Evolutionary conservation across 176 grass and related monocot genomes (phyloP), one percentile per base, ranked within the genome.

Genomic region (Phragmites australis): DNA sequence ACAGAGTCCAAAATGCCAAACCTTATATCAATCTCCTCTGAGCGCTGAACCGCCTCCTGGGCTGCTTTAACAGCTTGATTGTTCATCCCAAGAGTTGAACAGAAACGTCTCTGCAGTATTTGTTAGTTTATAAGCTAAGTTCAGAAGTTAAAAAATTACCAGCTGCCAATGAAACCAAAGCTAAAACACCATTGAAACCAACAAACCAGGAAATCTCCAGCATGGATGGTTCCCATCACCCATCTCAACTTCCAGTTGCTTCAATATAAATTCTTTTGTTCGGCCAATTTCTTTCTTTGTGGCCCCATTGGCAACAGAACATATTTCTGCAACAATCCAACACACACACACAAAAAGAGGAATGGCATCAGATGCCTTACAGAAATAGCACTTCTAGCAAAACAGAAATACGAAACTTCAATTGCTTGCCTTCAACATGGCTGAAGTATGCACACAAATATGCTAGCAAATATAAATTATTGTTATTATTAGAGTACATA

Each of bases 221-320:
- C 90, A 77, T 97, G 90, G 63, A 97, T 93, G 68, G 93, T 93
- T 83, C 93, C 88, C 90, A 93, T 97, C 85, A 51, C 93, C 93
- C 93, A 97, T 97, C 62, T 97, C 93, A 81, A 93, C 93, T 93
- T 97, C 90, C 39, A 97, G 83, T 40, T 93, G 93, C 39, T 97
- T 97, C 42, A 97, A 90, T 31, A 97, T 97, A 52, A 93, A 97
- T 53, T 97, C 93, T 88, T 97, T 97, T 73, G 93, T 90, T 59
- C 93, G 70, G 18, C 90, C 93, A 80, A 93, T 93, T 82, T 97
- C 93, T 82, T 97, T 97, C 86, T 97, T 97, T 80, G 93, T 97
- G 54, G 90, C 90, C 41, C 93, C 93, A 89, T 93, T 97, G 74
- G 93, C 90, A 88, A 97, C 90, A 1, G 93, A 93, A 60, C 90